Percentiles rank a stretch among this genome's conserved stretches.
These are phyloP conservation scores for Alternaria sp. DNA, from an alignment of 2,329 filamentous ascomycete genomes.

Conservation along the genomic window DNA sequence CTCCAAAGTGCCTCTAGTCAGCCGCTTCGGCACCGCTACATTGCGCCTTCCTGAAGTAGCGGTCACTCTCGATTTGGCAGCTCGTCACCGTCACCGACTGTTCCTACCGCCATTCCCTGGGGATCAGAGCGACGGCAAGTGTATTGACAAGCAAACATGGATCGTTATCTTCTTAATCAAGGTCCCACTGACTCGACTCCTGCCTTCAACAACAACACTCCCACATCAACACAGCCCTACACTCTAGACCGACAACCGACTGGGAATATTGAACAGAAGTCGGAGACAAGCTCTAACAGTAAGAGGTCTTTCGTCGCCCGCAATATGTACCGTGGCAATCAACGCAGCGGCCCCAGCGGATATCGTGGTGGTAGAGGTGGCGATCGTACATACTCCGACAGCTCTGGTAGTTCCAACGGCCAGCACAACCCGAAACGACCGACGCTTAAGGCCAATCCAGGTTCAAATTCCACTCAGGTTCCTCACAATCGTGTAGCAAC, in stretches of 20 bases:
- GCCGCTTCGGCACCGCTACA: constrained; percentile 9
- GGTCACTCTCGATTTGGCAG: constrained; percentile 13
- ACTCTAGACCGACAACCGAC: background rate
- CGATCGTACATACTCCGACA: constrained; percentile 21
- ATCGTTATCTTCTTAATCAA: background rate
- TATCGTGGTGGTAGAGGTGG: constrained; percentile 17
- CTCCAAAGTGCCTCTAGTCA: background rate
- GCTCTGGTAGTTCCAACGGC: constrained; percentile 26
- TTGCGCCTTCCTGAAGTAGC: constrained; percentile 12
- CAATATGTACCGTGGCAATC: constrained; percentile 23
- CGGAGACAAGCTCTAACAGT: constrained; percentile 12
- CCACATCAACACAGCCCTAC: background rate
- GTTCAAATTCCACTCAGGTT: background rate
- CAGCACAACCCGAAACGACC: constrained; percentile 11
- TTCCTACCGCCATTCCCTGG: background rate
- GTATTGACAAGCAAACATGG: constrained; percentile 17
- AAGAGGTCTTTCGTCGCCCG: background rate
- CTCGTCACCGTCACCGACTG: background rate
- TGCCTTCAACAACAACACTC: background rate
- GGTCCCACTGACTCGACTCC: constrained; percentile 9
- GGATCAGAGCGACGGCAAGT: constrained; percentile 5
- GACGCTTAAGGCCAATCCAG: constrained; percentile 1
- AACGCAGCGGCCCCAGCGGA: constrained; percentile 15
- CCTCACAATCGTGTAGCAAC: background rate
- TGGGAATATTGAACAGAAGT: constrained; percentile 6